phyloP scores from a whole-genome alignment of 2,329 filamentous ascomycete species.

The Talaromyces sp. region DNA sequence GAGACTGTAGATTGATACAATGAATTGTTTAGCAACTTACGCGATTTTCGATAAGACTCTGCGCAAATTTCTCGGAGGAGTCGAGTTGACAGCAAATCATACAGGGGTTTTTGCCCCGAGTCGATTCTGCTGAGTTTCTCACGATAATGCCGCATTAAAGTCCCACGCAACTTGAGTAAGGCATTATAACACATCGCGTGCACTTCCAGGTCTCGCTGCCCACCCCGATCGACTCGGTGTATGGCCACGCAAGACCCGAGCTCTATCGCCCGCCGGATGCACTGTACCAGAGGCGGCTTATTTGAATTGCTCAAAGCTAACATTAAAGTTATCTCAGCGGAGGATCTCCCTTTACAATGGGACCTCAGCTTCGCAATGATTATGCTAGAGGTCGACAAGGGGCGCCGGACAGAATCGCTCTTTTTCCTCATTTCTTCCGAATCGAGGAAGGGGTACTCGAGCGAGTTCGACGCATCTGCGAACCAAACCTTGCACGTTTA shows the following conservation, averaged over 20 bases:
- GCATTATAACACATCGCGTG: constrained; percentile 15
- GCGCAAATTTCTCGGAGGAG: background rate
- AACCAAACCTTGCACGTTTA: constrained; percentile 25
- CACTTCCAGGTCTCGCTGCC: constrained; percentile 36
- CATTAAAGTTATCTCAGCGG: constrained; percentile 19
- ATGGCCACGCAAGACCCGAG: constrained; percentile 13
- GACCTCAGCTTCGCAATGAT: background rate
- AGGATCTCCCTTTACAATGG: constrained; percentile 28
- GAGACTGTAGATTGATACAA: constrained; percentile 33
- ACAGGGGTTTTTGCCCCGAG: constrained; percentile 14
- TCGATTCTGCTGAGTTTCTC: constrained; percentile 5
- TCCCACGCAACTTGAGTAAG: constrained; percentile 23
- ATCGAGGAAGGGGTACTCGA: constrained; percentile 20
- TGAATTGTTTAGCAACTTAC: constrained; percentile 20
- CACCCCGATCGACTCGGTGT: constrained; percentile 9
- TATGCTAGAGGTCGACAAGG: constrained; percentile 30
- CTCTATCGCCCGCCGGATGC: constrained; percentile 27
- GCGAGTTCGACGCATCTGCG: constrained; percentile 20
- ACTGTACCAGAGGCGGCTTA: constrained; percentile 27
- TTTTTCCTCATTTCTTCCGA: background rate
- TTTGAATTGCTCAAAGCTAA: constrained; percentile 23
- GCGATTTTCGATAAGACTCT: background rate
- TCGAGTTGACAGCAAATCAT: background rate
- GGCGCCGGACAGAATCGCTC: background rate
- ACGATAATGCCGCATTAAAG: constrained; percentile 5